Evolutionary conservation across 306 rosid genomes (phyloP).

Genomic region (Castanospermum australe): DNA sequence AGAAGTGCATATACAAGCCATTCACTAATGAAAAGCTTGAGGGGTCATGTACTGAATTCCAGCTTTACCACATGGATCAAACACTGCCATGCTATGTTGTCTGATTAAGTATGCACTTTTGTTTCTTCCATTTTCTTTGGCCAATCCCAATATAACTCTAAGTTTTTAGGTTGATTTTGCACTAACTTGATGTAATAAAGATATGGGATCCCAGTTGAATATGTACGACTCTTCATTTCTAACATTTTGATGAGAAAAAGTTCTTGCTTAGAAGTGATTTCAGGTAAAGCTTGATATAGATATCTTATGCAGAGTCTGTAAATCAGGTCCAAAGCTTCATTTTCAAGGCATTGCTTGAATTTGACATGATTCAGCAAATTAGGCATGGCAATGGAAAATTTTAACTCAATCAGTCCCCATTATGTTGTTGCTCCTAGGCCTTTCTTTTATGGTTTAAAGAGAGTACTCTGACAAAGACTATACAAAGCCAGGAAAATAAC

Average conservation of each 20-base stretch:
- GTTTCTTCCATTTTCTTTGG: background rate
- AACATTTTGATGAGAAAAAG: conserved; percentile 1
- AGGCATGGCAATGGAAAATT: background rate
- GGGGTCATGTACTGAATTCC: conserved; percentile 15
- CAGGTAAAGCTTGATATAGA: conserved; percentile 25
- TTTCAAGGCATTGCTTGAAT: conserved; percentile 7
- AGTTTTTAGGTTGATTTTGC: background rate
- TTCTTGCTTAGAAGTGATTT: conserved; percentile 22
- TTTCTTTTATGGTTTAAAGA: conserved; percentile 1
- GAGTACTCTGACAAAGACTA: background rate
- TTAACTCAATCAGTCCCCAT: background rate
- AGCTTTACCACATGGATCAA: background rate
- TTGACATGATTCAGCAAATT: conserved; percentile 3
- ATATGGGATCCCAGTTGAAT: background rate
- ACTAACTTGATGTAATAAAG: conserved; percentile 12
- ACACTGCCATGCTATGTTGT: conserved; percentile 6
- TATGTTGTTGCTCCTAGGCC: conserved; percentile 10
- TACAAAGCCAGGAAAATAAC: background rate
- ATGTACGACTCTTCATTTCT: conserved; percentile 7
- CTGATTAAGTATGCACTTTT: conserved; percentile 1
- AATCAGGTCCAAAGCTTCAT: conserved; percentile 7
- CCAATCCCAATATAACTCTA: conserved; percentile 14
- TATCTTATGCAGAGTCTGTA: background rate
- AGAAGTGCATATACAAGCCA: conserved; percentile 21
- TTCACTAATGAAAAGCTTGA: conserved; percentile 24